Evolutionary conservation across 139 green algal species (phyloP), one percentile per base, ranked within the genome.

Genomic region (Micractinium sp.): DNA sequence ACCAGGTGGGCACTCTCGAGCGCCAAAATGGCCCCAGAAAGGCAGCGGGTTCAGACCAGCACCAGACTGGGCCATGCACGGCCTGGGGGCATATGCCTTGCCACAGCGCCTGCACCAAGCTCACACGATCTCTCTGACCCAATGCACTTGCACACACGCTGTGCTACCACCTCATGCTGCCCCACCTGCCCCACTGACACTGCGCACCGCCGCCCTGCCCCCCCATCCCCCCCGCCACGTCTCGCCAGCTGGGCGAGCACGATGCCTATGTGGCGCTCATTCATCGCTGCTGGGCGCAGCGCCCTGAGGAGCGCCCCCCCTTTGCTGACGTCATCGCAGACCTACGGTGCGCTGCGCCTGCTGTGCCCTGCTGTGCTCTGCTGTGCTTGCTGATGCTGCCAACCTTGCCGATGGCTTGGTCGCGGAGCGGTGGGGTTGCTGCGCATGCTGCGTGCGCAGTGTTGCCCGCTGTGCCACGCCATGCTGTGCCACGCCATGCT

Each of bases 281-380:
- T 4, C 80, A 29, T 3, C 80, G 80, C 47, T 85, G 80, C 80
- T 85, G 80, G 80, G 47, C 80, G 29, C 80, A 85, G 31, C 29
- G 41, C 27, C 80, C 80, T 4, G 31, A 60, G 47, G 80, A 85
- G 0, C 80, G 80, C 9, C 80, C 80, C 53, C 2, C 80, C 53
- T 85, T 85, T 71, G 80, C 80, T 23, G 80, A 85, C 25, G 80
- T 60, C 12, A 85, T 85, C 29, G n/a, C 53, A 23, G 80, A 85
- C 3, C 80, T 85, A 20, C 41, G 80, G 80, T 85, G 80, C 38
- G 79, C 67, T 29, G 25, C 9, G 67, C 67, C 22, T 33, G 9
- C 67, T 33, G 9, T 14, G 25, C 22, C 67, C 23, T 22, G 25
- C 67, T 33, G 23, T 56, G 47, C 47, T 9, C 7, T 9, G 47